Evolutionary conservation across 2,329 filamentous ascomycete genomes (phyloP).

Genomic region (Hortaea sp.): DNA sequence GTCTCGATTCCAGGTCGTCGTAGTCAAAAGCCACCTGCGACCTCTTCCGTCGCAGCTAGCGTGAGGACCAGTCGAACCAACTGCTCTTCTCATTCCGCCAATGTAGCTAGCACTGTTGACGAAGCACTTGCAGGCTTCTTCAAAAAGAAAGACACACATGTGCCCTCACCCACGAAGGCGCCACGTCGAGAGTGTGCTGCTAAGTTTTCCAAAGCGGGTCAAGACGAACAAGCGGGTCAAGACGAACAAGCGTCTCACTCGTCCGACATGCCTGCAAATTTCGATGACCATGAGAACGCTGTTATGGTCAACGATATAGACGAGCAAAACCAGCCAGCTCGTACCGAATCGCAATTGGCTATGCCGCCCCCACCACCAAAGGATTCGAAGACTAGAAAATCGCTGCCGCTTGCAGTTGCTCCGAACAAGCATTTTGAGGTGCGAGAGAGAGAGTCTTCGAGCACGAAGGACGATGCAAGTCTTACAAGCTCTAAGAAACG

Average conservation of each 20-base stretch:
- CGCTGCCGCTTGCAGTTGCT: too few relatives aligned
- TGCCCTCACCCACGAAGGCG: too few relatives aligned
- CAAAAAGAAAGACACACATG: background rate
- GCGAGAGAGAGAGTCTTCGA: too few relatives aligned
- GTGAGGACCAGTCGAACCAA: background rate
- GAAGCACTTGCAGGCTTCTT: slow-evolving; percentile 11
- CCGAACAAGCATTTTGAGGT: too few relatives aligned
- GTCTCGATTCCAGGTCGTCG: background rate
- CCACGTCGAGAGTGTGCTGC: too few relatives aligned
- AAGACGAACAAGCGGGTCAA: too few relatives aligned
- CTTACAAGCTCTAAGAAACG: too few relatives aligned
- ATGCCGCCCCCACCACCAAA: slow-evolving; percentile 8
- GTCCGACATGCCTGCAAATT: background rate
- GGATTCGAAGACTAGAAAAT: too few relatives aligned
- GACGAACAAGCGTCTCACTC: too few relatives aligned
- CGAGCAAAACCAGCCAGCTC: background rate
- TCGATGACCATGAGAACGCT: slow-evolving; percentile 8
- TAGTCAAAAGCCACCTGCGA: slow-evolving; percentile 4
- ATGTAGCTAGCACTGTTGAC: slow-evolving; percentile 7
- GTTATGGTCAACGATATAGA: slow-evolving; percentile 1
- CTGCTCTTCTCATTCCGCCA: slow-evolving; percentile 5
- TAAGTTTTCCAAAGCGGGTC: too few relatives aligned
- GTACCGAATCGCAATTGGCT: slow-evolving; percentile 12
- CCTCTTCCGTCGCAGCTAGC: slow-evolving; percentile 7
- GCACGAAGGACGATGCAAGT: too few relatives aligned